phyloP scores from a whole-genome alignment of 2,329 filamentous ascomycete genomes.

The Leptographium lundbergii region DNA sequence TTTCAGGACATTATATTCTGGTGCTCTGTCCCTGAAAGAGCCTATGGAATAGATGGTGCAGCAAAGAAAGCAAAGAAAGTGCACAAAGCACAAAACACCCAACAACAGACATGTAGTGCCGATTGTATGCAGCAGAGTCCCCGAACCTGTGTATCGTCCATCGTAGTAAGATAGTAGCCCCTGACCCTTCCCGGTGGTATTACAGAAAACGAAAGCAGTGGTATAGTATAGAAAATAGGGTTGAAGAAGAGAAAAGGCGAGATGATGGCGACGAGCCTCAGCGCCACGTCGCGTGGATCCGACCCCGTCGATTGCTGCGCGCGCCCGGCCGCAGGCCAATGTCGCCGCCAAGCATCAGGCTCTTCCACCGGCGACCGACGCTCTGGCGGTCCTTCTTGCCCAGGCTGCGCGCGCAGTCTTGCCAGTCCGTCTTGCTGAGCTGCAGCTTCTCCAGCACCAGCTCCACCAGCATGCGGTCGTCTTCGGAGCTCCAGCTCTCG shows the following conservation, averaged over 20 bases:
- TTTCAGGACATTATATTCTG: neutral
- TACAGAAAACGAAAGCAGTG: neutral
- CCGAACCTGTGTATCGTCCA: neutral
- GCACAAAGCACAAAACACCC: neutral
- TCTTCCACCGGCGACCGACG: slow-evolving; percentile 50
- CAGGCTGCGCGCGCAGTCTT: slow-evolving; percentile 51
- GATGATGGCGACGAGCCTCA: slow-evolving; percentile 15
- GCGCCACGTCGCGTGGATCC: slow-evolving; percentile 44
- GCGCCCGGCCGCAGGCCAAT: slow-evolving; percentile 32
- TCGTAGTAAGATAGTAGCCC: neutral
- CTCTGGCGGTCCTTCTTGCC: slow-evolving; percentile 47
- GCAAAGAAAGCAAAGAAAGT: neutral
- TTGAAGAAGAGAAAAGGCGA: neutral
- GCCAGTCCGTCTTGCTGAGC: slow-evolving; percentile 52
- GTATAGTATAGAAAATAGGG: neutral
- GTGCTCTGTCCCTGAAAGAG: neutral
- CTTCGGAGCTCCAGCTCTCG: slow-evolving; percentile 46
- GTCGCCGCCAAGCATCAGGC: slow-evolving; percentile 44
- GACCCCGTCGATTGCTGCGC: slow-evolving; percentile 29
- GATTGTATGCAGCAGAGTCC: neutral
- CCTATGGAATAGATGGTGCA: neutral
- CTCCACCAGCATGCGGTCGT: slow-evolving; percentile 54
- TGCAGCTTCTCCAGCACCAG: slow-evolving; percentile 54
- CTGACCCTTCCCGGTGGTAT: neutral
- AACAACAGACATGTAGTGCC: neutral